phyloP scores from a whole-genome alignment of 2,329 filamentous ascomycete species.

The Colletotrichum australisinense region DNA sequence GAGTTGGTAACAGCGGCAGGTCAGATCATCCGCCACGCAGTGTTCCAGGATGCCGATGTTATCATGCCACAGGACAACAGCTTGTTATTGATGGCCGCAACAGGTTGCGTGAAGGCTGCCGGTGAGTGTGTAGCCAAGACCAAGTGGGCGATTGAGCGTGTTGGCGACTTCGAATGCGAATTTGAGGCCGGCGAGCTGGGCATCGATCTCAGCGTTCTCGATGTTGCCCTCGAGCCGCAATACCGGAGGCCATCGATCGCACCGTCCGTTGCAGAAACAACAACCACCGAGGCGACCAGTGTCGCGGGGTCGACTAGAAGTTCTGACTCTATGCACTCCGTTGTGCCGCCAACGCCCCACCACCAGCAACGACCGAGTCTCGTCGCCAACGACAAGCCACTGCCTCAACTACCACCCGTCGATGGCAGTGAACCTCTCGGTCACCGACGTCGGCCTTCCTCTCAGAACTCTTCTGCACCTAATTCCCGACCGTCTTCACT shows the following conservation, averaged over 20 bases:
- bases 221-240: constrained; percentile 51
- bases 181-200: constrained; percentile 67
- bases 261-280: constrained; percentile 46
- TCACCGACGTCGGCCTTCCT: constrained; percentile 35
- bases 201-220: constrained; percentile 65
- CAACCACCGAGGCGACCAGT: constrained; percentile 50
- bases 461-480: constrained; percentile 44
- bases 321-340: constrained; percentile 42
- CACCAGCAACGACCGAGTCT: constrained; percentile 51
- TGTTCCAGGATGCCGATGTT: constrained; percentile 79
- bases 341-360: constrained; percentile 42
- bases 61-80: constrained; percentile 85
- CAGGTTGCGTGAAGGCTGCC: constrained; percentile 87
- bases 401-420: constrained; percentile 72
- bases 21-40: constrained; percentile 78
- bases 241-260: constrained; percentile 42
- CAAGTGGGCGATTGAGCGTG: constrained; percentile 85
- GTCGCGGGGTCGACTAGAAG: constrained; percentile 52
- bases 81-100: constrained; percentile 81
- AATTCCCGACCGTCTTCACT: constrained; percentile 57
- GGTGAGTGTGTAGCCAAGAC: constrained; percentile 93
- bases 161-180: constrained; percentile 92
- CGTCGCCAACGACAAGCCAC: constrained; percentile 69
- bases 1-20: constrained; percentile 84
- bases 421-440: constrained; percentile 45